phyloP scores from a whole-genome alignment of 1,284 basidiomycete genomes.

The Cutaneotrichosporon sp. region DNA sequence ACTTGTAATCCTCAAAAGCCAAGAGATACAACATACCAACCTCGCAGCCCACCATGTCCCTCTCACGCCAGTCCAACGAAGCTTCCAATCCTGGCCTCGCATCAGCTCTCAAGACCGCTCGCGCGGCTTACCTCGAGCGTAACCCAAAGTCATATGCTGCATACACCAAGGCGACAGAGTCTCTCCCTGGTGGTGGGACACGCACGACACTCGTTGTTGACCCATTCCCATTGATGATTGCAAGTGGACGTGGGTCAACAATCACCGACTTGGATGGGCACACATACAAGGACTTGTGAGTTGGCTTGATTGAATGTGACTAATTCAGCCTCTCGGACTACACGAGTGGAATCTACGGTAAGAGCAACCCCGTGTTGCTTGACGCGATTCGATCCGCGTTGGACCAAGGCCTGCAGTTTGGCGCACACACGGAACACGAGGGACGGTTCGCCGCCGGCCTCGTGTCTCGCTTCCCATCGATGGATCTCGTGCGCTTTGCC shows the following conservation, averaged over 20 bases:
- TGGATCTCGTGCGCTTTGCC: constrained; percentile 42
- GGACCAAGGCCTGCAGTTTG: constrained; percentile 31
- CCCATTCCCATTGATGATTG: constrained; percentile 33
- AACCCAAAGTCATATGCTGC: constrained; percentile 23
- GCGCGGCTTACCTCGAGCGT: constrained; percentile 12
- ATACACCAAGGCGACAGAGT: constrained; percentile 9
- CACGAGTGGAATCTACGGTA: constrained; percentile 36
- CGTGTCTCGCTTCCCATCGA: constrained; percentile 31
- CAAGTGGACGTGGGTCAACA: constrained; percentile 17
- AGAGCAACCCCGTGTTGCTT: constrained; percentile 29
- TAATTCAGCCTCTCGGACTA: constrained; percentile 32
- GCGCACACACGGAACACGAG: constrained; percentile 32
- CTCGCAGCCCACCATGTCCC: background rate
- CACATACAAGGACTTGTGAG: constrained; percentile 34
- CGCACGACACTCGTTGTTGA: constrained; percentile 32
- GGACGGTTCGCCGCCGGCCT: constrained; percentile 26
- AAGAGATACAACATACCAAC: background rate
- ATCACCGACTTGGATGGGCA: constrained; percentile 34
- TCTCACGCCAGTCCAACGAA: background rate
- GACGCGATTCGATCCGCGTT: constrained; percentile 27
- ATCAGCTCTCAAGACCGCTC: constrained; percentile 8
- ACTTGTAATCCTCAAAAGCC: background rate
- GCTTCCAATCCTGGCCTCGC: background rate
- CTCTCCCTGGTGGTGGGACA: constrained; percentile 32
- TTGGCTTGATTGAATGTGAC: background rate